Evolutionary conservation across 345 rosid genomes (phyloP).

Genomic region (Dimocarpus longan): DNA sequence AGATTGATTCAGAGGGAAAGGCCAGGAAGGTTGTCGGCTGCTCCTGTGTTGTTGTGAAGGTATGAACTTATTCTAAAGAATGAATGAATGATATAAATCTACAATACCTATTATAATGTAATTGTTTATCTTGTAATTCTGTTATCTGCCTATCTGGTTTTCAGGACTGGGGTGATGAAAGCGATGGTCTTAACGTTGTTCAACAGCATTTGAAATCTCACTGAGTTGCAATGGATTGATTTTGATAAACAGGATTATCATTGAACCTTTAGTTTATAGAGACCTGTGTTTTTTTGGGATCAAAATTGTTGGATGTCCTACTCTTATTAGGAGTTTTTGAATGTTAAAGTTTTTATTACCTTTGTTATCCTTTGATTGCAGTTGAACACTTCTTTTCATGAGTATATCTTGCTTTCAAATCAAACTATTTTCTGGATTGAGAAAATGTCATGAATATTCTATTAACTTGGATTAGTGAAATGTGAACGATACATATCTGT

Average conservation of each 20-base stretch:
- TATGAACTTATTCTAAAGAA: slow-evolving; percentile 17
- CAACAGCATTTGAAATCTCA: slow-evolving; percentile 54
- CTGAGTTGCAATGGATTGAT: slow-evolving; percentile 21
- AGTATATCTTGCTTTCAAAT: slow-evolving; percentile 1
- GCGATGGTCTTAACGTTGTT: slow-evolving; percentile 51
- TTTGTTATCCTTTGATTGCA: slow-evolving; percentile 1
- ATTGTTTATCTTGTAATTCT: not conserved
- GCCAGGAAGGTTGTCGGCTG: slow-evolving; percentile 90
- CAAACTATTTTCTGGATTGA: not conserved
- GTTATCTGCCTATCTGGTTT: not conserved
- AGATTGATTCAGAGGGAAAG: slow-evolving; percentile 86
- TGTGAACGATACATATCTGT: too few relatives aligned
- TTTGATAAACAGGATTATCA: not conserved
- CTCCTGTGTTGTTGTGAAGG: slow-evolving; percentile 87
- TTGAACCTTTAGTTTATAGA: not conserved
- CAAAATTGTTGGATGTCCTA: not conserved
- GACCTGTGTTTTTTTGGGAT: not conserved
- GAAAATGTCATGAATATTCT: not conserved
- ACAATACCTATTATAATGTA: not conserved
- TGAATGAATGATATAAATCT: not conserved
- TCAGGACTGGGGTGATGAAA: slow-evolving; percentile 72
- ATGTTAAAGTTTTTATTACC: not conserved
- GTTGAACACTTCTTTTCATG: not conserved
- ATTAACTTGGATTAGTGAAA: too few relatives aligned
- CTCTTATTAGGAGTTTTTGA: slow-evolving; percentile 12